These are phyloP conservation scores for Colletotrichum sp. DNA, from an alignment of 2,329 filamentous ascomycete genomes.

Conservation along the genomic window DNA sequence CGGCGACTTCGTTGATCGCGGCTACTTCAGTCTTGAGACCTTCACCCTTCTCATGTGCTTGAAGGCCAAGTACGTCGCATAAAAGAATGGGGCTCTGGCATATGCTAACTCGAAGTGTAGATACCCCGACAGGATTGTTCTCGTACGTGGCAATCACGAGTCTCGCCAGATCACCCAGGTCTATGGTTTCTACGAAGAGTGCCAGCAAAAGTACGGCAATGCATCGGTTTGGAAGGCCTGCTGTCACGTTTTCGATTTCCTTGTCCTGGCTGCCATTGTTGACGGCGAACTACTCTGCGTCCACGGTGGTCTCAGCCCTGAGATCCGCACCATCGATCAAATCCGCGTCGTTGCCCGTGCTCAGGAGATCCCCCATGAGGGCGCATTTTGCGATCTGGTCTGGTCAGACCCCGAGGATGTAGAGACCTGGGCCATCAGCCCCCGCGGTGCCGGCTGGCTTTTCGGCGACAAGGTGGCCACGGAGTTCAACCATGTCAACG, in stretches of 20 bases:
- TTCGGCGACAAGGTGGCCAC: slow-evolving; percentile 97
- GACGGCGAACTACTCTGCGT: slow-evolving; percentile 99
- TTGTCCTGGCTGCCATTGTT: slow-evolving; percentile 95
- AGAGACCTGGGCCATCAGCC: slow-evolving; percentile 94
- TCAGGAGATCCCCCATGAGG: slow-evolving; percentile 97
- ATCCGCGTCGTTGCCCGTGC: slow-evolving; percentile 98
- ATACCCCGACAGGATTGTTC: slow-evolving; percentile 93
- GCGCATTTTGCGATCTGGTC: slow-evolving; percentile 96
- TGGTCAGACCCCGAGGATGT: slow-evolving; percentile 98
- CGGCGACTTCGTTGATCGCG: slow-evolving; percentile 96
- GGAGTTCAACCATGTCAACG: slow-evolving; percentile 97
- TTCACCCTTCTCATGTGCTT: slow-evolving; percentile 97
- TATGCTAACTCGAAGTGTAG: slow-evolving; percentile 48
- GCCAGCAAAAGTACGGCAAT: slow-evolving; percentile 97
- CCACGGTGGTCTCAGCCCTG: slow-evolving; percentile 87
- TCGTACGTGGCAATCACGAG: slow-evolving; percentile 98
- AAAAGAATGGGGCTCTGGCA: neutral
- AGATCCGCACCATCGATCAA: slow-evolving; percentile 97
- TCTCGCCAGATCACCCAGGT: slow-evolving; percentile 97
- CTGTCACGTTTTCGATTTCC: slow-evolving; percentile 98
- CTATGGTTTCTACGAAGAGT: slow-evolving; percentile 99
- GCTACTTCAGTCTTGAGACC: slow-evolving; percentile 97
- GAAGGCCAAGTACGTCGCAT: slow-evolving; percentile 67
- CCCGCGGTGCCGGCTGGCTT: slow-evolving; percentile 94
- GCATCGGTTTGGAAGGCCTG: slow-evolving; percentile 99